phyloP scores from a whole-genome alignment of 306 rosid species.

The Dicorynia guianensis region DNA sequence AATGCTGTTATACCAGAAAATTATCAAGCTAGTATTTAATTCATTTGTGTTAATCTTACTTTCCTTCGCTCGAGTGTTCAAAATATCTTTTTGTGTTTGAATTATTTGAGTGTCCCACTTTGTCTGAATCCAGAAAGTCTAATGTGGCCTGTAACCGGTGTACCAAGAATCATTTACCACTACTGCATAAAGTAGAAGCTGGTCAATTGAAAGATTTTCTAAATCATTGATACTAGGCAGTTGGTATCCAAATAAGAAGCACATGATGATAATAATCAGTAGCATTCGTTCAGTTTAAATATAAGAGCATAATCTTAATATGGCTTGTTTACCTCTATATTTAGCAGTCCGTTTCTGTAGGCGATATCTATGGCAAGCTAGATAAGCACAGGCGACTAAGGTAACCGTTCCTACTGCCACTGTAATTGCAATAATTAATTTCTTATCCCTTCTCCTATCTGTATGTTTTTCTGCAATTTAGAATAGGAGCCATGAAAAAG shows the following conservation, averaged over 20 bases:
- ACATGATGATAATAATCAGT: neutral
- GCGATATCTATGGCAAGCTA: neutral
- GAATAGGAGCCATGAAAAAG: neutral
- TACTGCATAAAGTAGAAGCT: neutral
- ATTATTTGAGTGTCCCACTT: neutral
- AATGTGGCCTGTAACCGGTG: too few relatives aligned
- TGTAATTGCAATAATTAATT: constrained; percentile 33
- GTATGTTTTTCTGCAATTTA: constrained; percentile 17
- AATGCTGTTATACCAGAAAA: neutral
- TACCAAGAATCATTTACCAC: constrained; percentile 4
- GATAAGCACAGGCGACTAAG: constrained; percentile 27
- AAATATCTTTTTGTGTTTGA: neutral
- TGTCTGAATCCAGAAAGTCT: neutral
- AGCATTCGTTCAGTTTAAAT: neutral
- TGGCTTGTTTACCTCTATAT: constrained; percentile 30
- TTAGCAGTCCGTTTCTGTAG: neutral
- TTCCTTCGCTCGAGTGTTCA: too few relatives aligned
- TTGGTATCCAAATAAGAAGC: neutral
- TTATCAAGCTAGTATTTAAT: neutral
- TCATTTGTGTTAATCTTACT: too few relatives aligned
- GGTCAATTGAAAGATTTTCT: neutral
- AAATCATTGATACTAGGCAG: neutral
- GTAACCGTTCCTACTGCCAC: constrained; percentile 30
- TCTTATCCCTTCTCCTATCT: neutral
- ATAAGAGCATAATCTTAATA: neutral